These are phyloP conservation scores for Lentinula detonsa DNA, from an alignment of 768 basidiomycete genomes.

Conservation along the genomic window DNA sequence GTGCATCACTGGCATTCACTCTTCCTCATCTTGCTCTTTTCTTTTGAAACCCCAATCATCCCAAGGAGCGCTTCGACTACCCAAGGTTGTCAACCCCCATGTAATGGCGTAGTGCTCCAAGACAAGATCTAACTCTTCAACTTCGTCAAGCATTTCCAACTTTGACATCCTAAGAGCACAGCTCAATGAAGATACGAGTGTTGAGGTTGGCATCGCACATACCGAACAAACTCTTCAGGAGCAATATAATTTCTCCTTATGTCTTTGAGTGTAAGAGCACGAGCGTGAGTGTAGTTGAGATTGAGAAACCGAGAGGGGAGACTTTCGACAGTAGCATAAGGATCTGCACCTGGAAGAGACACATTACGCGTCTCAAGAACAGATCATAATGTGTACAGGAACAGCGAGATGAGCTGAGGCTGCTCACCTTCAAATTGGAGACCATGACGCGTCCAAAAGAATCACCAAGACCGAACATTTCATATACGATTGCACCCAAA, in stretches of 20 bases:
- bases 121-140: constrained; percentile 91
- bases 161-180: constrained; percentile 52
- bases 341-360: constrained; percentile 62
- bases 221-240: constrained; percentile 53
- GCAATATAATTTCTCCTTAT: constrained; percentile 51
- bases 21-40: neutral
- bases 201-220: constrained; percentile 11
- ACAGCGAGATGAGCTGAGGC: neutral
- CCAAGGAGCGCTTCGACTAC: constrained; percentile 17
- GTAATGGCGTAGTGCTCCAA: constrained; percentile 85
- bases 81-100: constrained; percentile 46
- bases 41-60: constrained; percentile 28
- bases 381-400: neutral
- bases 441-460: constrained; percentile 92
- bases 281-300: constrained; percentile 47
- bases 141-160: constrained; percentile 87
- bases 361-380: constrained; percentile 46
- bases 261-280: constrained; percentile 62
- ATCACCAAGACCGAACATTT: constrained; percentile 89
- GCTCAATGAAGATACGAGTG: neutral
- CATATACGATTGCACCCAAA: constrained; percentile 70
- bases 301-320: constrained; percentile 49
- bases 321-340: constrained; percentile 40
- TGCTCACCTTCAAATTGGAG: constrained; percentile 70
- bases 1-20: neutral